Evolutionary conservation across 257 asterid species (phyloP).

Genomic region (Rauvolfia tetraphylla): DNA sequence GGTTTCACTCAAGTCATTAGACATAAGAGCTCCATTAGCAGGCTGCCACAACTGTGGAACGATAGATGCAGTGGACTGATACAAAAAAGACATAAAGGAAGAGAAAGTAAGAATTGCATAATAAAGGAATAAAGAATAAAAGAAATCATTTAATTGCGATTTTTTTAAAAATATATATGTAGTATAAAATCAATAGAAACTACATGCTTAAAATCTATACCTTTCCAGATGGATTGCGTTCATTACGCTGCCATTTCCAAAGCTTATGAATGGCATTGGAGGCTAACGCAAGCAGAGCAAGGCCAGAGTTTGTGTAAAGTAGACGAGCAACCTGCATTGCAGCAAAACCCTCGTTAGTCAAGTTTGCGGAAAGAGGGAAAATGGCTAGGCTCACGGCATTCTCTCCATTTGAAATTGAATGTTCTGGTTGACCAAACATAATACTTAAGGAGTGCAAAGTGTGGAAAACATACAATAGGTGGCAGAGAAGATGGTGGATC

Average conservation of each 20-base stretch:
- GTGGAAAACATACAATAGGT: not conserved
- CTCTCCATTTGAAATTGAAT: not conserved
- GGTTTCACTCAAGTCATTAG: conserved; percentile 69
- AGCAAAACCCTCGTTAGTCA: not conserved
- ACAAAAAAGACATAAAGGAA: conserved; percentile 17
- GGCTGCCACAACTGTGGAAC: conserved; percentile 96
- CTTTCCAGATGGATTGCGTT: conserved; percentile 90
- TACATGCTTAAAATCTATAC: conserved; percentile 30
- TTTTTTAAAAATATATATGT: not conserved
- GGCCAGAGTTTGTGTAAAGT: conserved; percentile 83
- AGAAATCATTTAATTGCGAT: not conserved
- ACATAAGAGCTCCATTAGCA: conserved; percentile 71
- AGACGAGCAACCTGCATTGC: conserved; percentile 68
- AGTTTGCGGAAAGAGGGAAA: not conserved
- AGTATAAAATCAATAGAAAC: not conserved
- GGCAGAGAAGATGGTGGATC: not conserved
- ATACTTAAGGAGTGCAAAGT: not conserved
- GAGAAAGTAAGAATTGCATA: conserved; percentile 4
- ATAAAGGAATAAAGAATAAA: conserved; percentile 1
- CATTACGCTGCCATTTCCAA: conserved; percentile 98
- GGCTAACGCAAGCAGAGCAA: conserved; percentile 74
- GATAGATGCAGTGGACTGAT: conserved; percentile 77
- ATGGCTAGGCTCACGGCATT: not conserved
- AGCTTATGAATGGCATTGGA: conserved; percentile 92
- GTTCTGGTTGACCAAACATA: not conserved